These are phyloP conservation scores for Mycena polygramma DNA, from an alignment of 768 basidiomycete genomes.

Conservation along the genomic window DNA sequence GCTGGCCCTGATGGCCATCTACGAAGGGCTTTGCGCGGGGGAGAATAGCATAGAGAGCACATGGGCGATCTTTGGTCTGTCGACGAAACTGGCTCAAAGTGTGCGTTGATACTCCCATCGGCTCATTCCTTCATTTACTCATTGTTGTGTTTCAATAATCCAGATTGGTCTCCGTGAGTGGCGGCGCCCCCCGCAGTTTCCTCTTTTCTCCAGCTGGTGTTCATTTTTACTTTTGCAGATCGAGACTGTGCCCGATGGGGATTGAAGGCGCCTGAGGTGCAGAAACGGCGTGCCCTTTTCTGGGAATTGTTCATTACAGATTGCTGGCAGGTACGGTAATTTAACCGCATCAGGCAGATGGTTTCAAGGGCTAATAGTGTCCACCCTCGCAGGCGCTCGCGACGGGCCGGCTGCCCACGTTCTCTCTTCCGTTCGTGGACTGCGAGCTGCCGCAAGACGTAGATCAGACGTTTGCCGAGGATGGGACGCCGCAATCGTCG, in stretches of 20 bases:
- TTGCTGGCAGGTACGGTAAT: constrained; percentile 71
- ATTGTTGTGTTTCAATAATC: constrained; percentile 24
- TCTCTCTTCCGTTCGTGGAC: constrained; percentile 79
- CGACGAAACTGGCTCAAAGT: constrained; percentile 76
- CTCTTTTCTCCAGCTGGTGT: constrained; percentile 8
- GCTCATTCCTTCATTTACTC: constrained; percentile 3
- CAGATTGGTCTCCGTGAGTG: constrained; percentile 79
- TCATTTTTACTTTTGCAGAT: constrained; percentile 53
- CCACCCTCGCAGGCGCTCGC: constrained; percentile 66
- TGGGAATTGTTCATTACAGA: constrained; percentile 84
- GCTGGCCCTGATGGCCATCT: constrained; percentile 76
- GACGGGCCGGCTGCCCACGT: constrained; percentile 77
- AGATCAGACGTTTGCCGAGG: constrained; percentile 68
- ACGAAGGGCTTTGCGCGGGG: constrained; percentile 73
- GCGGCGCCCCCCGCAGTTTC: neutral
- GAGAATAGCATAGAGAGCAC: constrained; percentile 80
- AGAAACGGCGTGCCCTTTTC: constrained; percentile 78
- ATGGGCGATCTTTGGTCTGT: constrained; percentile 75
- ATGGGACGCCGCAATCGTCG: constrained; percentile 68
- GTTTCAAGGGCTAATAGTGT: constrained; percentile 1
- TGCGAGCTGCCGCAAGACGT: constrained; percentile 76
- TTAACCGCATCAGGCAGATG: constrained; percentile 8
- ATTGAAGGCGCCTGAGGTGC: constrained; percentile 70
- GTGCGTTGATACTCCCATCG: constrained; percentile 55
- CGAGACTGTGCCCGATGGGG: constrained; percentile 82